These are phyloP conservation scores for Suhomyces canberraensis DNA, from an alignment of 805 yeast genomes.

Conservation along the genomic window DNA sequence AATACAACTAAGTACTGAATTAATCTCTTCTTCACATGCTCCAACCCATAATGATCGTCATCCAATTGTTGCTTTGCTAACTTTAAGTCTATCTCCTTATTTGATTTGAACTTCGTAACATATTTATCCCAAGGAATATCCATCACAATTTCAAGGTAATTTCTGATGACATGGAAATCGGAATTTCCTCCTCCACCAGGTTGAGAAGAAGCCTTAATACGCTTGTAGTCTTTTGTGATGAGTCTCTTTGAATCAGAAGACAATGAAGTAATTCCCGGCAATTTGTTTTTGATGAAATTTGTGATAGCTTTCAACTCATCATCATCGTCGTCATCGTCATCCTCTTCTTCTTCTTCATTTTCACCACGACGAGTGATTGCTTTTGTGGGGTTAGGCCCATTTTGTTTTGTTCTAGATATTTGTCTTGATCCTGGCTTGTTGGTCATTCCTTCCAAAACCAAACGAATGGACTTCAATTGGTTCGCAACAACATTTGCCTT, in stretches of 20 bases:
- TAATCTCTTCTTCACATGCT: constrained; percentile 65
- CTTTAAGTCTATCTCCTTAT: constrained; percentile 49
- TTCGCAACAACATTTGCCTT: constrained; percentile 54
- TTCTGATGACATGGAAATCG: constrained; percentile 62
- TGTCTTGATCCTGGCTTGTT: constrained; percentile 12
- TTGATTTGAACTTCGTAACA: constrained; percentile 27
- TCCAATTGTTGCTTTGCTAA: constrained; percentile 38
- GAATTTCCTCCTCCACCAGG: constrained; percentile 45
- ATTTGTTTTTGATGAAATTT: constrained; percentile 33
- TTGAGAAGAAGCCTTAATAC: constrained; percentile 46
- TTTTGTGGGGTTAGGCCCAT: constrained; percentile 23
- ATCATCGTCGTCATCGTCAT: constrained; percentile 43
- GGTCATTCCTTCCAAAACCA: constrained; percentile 47
- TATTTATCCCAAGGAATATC: constrained; percentile 60
- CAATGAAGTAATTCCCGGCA: constrained; percentile 33
- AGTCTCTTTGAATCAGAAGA: constrained; percentile 39
- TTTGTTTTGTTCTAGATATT: constrained; percentile 16
- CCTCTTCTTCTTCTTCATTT: constrained; percentile 16
- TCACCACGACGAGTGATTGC: constrained; percentile 21
- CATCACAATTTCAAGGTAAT: constrained; percentile 60
- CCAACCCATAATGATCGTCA: constrained; percentile 42
- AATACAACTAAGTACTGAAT: constrained; percentile 78
- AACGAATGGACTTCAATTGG: constrained; percentile 51
- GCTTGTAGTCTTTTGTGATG: constrained; percentile 48
- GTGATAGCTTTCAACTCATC: constrained; percentile 39